These are phyloP conservation scores for Vairimorpha apis DNA, from an alignment of 371 early-diverging fungal species.

Conservation along the genomic window DNA sequence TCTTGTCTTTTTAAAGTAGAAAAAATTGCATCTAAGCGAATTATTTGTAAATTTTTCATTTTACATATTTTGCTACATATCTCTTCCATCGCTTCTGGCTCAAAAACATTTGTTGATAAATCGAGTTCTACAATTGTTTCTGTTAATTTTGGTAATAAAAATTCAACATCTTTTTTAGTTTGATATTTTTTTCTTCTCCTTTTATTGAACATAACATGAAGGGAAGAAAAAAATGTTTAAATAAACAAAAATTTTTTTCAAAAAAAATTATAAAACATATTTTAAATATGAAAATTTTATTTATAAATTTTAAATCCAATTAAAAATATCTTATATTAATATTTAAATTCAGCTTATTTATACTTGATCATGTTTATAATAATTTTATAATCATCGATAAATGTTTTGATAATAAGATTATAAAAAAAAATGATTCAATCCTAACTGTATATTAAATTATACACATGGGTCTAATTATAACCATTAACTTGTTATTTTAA, in stretches of 20 bases:
- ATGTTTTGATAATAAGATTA: too few relatives aligned
- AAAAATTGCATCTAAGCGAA: constrained; percentile 56
- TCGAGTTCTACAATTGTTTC: constrained; percentile 51
- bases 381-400: too few relatives aligned
- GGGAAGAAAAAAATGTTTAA: background rate
- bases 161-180: constrained; percentile 44
- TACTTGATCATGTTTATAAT: too few relatives aligned
- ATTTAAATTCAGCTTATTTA: too few relatives aligned
- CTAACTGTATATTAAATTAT: too few relatives aligned
- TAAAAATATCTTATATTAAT: too few relatives aligned
- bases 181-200: constrained; percentile 58
- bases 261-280: background rate
- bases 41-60: constrained; percentile 35
- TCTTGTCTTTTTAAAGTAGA: constrained; percentile 51
- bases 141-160: constrained; percentile 35
- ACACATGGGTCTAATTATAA: too few relatives aligned
- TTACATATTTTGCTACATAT: constrained; percentile 45
- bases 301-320: too few relatives aligned
- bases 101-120: constrained; percentile 57
- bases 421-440: too few relatives aligned
- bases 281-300: too few relatives aligned
- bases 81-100: constrained; percentile 51
- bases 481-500: too few relatives aligned
- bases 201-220: constrained; percentile 52
- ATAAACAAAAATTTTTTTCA: background rate